Evolutionary conservation across 139 green algal species (phyloP).

Genomic region (Closterium sp.): DNA sequence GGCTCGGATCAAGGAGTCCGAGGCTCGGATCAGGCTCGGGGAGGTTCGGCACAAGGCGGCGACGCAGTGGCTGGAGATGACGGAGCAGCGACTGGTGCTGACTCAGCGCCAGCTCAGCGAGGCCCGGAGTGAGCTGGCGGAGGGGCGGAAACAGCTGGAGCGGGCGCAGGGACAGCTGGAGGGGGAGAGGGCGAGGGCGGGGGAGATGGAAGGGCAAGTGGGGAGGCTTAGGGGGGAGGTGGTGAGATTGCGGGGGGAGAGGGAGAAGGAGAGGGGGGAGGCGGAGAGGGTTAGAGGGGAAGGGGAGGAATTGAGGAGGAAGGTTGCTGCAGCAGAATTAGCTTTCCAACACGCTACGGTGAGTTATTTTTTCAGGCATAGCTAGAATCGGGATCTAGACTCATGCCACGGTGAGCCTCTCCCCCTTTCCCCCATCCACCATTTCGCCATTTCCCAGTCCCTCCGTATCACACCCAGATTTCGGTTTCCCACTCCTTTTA

Average conservation of each 20-base stretch:
- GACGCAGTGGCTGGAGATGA: background rate
- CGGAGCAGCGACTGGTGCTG: background rate
- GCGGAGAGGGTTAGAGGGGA: background rate
- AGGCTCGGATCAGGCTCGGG: background rate
- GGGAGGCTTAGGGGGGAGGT: background rate
- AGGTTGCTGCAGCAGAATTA: background rate
- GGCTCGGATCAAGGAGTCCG: background rate
- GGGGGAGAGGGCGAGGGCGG: background rate
- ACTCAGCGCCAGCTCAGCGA: background rate
- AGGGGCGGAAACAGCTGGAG: background rate
- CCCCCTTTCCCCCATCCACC: too few relatives aligned
- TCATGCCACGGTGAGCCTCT: too few relatives aligned
- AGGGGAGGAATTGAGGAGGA: background rate
- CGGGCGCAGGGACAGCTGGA: background rate
- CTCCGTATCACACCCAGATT: too few relatives aligned
- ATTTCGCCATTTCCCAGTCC: too few relatives aligned
- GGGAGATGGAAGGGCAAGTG: background rate
- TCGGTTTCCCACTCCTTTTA: too few relatives aligned
- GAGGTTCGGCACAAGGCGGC: background rate
- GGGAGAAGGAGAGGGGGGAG: background rate
- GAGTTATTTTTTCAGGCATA: too few relatives aligned
- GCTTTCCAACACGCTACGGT: background rate
- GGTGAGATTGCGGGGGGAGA: background rate
- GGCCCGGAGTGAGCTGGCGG: background rate
- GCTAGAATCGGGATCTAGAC: too few relatives aligned